A percentile compares a stretch with the other conserved stretches of the same genome.
These are phyloP conservation scores for Flaveria floridana DNA, from an alignment of 140 eudicot genomes.

Conservation along the genomic window DNA sequence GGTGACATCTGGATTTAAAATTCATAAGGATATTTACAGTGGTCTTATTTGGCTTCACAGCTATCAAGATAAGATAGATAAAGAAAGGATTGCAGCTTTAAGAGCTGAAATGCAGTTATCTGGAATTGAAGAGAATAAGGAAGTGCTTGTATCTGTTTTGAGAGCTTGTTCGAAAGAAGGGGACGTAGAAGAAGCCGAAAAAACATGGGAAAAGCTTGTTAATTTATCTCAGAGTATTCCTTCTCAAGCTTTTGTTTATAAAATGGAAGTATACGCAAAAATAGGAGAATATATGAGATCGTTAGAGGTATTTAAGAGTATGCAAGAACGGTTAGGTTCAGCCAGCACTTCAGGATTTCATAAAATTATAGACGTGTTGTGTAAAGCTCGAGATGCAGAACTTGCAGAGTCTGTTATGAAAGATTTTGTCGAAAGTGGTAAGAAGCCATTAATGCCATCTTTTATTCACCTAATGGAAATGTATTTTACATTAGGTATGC, in stretches of 20 bases:
- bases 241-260: constrained; percentile 74
- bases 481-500: constrained; percentile 56
- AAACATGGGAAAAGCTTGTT: constrained; percentile 67
- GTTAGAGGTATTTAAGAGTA: constrained; percentile 57
- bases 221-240: constrained; percentile 43
- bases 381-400: constrained; percentile 50
- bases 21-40: constrained; percentile 68
- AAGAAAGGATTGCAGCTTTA: constrained; percentile 55
- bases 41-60: constrained; percentile 98
- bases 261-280: constrained; percentile 67
- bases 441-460: constrained; percentile 62
- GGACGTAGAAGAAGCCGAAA: constrained; percentile 66
- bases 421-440: constrained; percentile 66
- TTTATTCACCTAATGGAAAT: constrained; percentile 55
- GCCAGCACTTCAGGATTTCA: constrained; percentile 52
- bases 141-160: constrained; percentile 72
- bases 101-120: constrained; percentile 58
- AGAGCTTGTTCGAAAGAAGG: constrained; percentile 90
- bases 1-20: constrained; percentile 60
- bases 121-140: constrained; percentile 60
- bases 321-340: constrained; percentile 52
- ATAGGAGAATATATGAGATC: constrained; percentile 61
- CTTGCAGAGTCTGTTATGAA: constrained; percentile 71
- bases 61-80: constrained; percentile 68
- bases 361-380: constrained; percentile 68